Evolutionary conservation across 1,139 yeast genomes (phyloP).

Genomic region (Diutina neorugosa): DNA sequence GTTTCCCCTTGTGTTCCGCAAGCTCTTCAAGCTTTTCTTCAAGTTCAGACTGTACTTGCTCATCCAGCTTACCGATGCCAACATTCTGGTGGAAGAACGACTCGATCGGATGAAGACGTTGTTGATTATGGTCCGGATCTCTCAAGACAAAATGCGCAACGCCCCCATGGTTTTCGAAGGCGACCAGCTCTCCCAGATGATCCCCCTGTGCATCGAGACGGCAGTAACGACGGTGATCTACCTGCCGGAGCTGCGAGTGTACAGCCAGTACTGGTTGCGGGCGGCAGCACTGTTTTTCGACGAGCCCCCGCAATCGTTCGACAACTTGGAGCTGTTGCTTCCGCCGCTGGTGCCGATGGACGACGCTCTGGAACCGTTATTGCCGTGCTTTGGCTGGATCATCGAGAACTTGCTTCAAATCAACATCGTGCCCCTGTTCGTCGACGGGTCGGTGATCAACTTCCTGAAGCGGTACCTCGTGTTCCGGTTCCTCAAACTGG

Average conservation of each 20-base stretch:
- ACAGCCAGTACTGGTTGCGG: slow-evolving; percentile 51
- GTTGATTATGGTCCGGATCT: slow-evolving; percentile 53
- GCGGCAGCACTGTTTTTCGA: slow-evolving; percentile 28
- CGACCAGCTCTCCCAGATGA: slow-evolving; percentile 20
- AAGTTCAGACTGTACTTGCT: slow-evolving; percentile 56
- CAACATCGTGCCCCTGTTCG: slow-evolving; percentile 24
- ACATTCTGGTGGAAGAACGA: slow-evolving; percentile 45
- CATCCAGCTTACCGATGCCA: slow-evolving; percentile 53
- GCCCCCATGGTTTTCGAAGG: slow-evolving; percentile 45
- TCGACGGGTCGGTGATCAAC: slow-evolving; percentile 17
- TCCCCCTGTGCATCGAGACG: slow-evolving; percentile 81
- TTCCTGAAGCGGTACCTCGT: slow-evolving; percentile 33
- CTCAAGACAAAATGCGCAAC: slow-evolving; percentile 58
- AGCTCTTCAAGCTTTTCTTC: slow-evolving; percentile 54
- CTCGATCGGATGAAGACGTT: slow-evolving; percentile 60
- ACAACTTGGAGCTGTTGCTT: slow-evolving; percentile 24
- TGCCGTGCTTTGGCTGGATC: slow-evolving; percentile 76
- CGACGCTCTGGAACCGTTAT: slow-evolving; percentile 23
- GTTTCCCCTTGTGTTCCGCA: slow-evolving; percentile 62
- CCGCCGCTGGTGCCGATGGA: slow-evolving; percentile 17
- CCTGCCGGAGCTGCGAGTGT: slow-evolving; percentile 70
- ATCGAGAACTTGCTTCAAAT: slow-evolving; percentile 30
- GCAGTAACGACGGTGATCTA: slow-evolving; percentile 67
- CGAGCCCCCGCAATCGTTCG: slow-evolving; percentile 11
- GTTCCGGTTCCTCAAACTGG: slow-evolving; percentile 29